Conservation (phyloP, 768 basidiomycete genomes). For the Amanita phalloides region DNA sequence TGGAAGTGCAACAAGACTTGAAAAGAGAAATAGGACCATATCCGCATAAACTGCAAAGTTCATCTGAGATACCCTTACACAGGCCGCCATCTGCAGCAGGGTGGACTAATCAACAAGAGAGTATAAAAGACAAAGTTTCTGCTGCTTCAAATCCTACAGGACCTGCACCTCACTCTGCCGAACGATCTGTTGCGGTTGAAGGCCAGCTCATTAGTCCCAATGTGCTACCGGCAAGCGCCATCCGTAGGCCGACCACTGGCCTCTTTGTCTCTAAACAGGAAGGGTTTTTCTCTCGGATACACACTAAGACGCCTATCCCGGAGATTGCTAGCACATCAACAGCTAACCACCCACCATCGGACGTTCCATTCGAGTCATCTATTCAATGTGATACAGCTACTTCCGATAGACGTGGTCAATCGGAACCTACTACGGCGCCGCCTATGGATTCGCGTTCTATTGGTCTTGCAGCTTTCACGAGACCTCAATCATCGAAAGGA, state of each 20-base stretch:
- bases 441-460: background rate
- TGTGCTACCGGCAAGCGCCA: background rate
- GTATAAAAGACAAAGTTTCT: background rate
- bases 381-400: background rate
- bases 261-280: background rate
- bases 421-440: background rate
- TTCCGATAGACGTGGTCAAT: background rate
- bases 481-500: background rate
- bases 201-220: background rate
- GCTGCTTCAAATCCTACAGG: background rate
- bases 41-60: background rate
- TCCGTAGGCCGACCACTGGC: background rate
- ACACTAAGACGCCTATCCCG: background rate
- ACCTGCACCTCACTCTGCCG: background rate
- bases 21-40: background rate
- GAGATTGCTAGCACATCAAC: background rate
- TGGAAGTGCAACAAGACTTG: background rate
- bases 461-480: background rate
- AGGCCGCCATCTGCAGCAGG: background rate
- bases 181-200: background rate
- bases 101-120: background rate
- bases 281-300: background rate
- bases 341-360: background rate
- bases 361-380: background rate
- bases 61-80: background rate